phyloP scores from a whole-genome alignment of 2,329 filamentous ascomycete species.

The Diaporthe vaccinii region DNA sequence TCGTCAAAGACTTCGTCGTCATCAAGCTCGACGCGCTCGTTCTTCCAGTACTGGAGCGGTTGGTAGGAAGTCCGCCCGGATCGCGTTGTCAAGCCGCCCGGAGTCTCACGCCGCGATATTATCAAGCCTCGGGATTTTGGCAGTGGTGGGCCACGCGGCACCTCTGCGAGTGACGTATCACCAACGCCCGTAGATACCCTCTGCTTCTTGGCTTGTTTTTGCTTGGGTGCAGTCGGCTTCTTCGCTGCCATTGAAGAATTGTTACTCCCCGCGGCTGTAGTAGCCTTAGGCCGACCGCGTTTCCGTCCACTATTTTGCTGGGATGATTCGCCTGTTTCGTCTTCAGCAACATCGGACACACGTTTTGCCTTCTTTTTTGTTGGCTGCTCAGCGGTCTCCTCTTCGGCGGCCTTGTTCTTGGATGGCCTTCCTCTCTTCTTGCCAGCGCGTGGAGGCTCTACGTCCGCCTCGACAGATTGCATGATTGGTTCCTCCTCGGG shows the following conservation, averaged over 20 bases:
- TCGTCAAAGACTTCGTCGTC: conserved; percentile 62
- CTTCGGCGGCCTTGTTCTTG: conserved; percentile 43
- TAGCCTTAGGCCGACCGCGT: conserved; percentile 32
- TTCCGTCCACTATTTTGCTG: conserved; percentile 43
- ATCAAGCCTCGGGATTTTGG: conserved; percentile 68
- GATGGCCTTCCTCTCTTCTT: conserved; percentile 45
- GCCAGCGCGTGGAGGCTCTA: conserved; percentile 35
- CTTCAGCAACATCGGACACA: conserved; percentile 45
- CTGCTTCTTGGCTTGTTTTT: conserved; percentile 50
- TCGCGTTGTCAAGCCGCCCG: conserved; percentile 70
- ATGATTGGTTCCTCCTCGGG: conserved; percentile 24
- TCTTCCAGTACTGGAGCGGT: conserved; percentile 88
- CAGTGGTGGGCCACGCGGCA: conserved; percentile 68
- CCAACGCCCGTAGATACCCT: conserved; percentile 57
- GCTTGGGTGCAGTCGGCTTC: conserved; percentile 48
- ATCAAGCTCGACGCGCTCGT: conserved; percentile 82
- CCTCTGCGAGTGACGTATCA: conserved; percentile 61
- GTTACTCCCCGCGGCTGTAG: conserved; percentile 32
- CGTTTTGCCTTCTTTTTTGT: conserved; percentile 45
- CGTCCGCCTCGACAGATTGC: conserved; percentile 44
- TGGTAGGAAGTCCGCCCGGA: conserved; percentile 84
- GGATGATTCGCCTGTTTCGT: conserved; percentile 42
- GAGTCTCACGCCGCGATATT: conserved; percentile 60
- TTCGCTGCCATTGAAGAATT: conserved; percentile 44
- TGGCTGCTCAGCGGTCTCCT: conserved; percentile 44